Evolutionary conservation across 768 basidiomycete species (phyloP).

Genomic region (Agaricus subrufescens): DNA sequence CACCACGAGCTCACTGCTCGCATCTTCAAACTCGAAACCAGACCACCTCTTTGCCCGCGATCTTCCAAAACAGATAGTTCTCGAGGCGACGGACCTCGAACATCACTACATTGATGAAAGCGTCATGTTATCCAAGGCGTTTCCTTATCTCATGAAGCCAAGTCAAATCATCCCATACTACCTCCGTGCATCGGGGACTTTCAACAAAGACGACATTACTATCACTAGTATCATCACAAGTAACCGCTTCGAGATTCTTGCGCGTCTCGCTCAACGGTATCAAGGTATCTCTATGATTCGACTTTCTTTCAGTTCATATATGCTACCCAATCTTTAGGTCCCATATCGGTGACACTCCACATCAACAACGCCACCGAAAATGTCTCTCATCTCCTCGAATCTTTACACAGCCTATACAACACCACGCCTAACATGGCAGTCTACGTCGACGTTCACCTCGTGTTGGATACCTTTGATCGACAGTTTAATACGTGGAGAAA

Average conservation of each 20-base stretch:
- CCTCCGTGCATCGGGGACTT: slow-evolving; percentile 57
- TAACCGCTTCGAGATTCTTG: slow-evolving; percentile 71
- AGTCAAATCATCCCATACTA: slow-evolving; percentile 79
- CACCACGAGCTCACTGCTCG: slow-evolving; percentile 36
- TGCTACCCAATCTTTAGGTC: slow-evolving; percentile 40
- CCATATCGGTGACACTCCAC: slow-evolving; percentile 82
- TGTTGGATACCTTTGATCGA: slow-evolving; percentile 74
- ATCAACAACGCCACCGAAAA: slow-evolving; percentile 49
- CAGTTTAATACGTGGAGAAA: slow-evolving; percentile 93
- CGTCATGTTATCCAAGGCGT: slow-evolving; percentile 64
- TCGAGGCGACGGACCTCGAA: slow-evolving; percentile 28
- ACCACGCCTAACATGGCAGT: slow-evolving; percentile 60
- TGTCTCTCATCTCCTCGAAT: slow-evolving; percentile 47
- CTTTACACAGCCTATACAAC: slow-evolving; percentile 62
- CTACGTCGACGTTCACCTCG: slow-evolving; percentile 82
- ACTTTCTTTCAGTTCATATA: background rate
- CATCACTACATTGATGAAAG: slow-evolving; percentile 36
- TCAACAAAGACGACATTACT: slow-evolving; percentile 68
- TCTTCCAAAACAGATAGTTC: slow-evolving; percentile 30
- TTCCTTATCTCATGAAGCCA: slow-evolving; percentile 65
- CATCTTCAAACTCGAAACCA: slow-evolving; percentile 7
- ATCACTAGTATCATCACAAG: slow-evolving; percentile 82
- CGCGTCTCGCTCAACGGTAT: slow-evolving; percentile 70
- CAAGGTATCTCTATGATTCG: slow-evolving; percentile 41
- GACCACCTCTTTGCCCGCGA: background rate